Evolutionary conservation across 352 stramenopile genomes (phyloP).

Genomic region (Globisporangium emineosum): DNA sequence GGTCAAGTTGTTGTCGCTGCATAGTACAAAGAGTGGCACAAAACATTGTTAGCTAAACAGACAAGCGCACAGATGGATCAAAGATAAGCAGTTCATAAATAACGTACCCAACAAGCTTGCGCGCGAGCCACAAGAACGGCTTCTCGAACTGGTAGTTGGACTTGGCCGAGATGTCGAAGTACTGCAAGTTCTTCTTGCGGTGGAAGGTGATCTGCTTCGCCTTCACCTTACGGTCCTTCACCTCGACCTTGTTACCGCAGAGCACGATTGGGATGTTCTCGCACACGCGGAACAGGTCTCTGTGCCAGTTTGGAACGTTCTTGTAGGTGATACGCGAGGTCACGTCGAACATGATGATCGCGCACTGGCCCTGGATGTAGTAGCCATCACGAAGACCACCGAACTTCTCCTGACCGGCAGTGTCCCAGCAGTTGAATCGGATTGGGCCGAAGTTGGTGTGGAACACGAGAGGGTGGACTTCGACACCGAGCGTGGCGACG

Average conservation of each 20-base stretch:
- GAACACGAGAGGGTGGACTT: constrained; percentile 99
- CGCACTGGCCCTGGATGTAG: constrained; percentile 99
- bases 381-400: constrained; percentile 94
- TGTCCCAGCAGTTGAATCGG: constrained; percentile 99
- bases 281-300: constrained; percentile 98
- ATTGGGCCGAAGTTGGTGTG: constrained; percentile 99
- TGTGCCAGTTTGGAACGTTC: constrained; percentile 99
- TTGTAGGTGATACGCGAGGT: constrained; percentile 99
- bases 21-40: constrained; percentile 15
- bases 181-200: constrained; percentile 99
- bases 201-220: constrained; percentile 99
- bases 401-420: constrained; percentile 99
- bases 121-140: constrained; percentile 99
- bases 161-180: constrained; percentile 99
- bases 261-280: constrained; percentile 99
- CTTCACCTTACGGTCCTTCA: constrained; percentile 99
- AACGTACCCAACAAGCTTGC: constrained; percentile 95
- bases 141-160: constrained; percentile 99
- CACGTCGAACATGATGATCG: constrained; percentile 99
- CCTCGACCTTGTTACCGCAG: constrained; percentile 99
- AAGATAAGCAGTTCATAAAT: neutral
- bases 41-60: neutral
- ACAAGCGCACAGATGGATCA: neutral
- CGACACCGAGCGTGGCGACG: constrained; percentile 98
- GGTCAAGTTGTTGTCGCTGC: constrained; percentile 95